Evolutionary conservation across 1,139 yeast species (phyloP).

Genomic region (Sugiyamaella japonica): DNA sequence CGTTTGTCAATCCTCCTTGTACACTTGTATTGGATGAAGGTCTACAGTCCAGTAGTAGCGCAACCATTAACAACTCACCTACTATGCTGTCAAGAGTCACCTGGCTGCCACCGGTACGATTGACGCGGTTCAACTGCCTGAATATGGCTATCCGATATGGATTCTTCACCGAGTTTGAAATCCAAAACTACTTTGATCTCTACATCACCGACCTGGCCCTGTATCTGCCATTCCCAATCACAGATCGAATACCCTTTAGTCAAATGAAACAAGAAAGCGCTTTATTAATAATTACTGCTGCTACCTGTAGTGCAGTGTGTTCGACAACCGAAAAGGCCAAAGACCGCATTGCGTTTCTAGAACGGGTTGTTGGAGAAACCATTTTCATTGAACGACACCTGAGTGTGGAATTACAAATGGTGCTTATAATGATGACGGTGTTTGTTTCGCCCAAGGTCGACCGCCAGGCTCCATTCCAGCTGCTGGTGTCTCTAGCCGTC

Average conservation of each 20-base stretch:
- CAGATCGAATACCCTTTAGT: constrained; percentile 44
- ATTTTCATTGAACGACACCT: constrained; percentile 50
- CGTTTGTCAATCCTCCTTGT: constrained; percentile 33
- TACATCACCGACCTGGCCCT: constrained; percentile 47
- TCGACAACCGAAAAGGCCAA: constrained; percentile 44
- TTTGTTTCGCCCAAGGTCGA: constrained; percentile 44
- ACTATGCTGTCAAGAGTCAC: not conserved
- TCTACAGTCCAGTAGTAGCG: not conserved
- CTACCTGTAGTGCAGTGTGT: constrained; percentile 52
- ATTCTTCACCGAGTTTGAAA: constrained; percentile 35
- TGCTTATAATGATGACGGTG: constrained; percentile 49
- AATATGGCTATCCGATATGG: constrained; percentile 44
- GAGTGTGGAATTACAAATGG: constrained; percentile 46
- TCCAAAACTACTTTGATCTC: constrained; percentile 41
- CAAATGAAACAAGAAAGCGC: constrained; percentile 48
- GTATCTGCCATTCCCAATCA: constrained; percentile 52
- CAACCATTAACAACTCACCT: not conserved
- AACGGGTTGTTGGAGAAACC: constrained; percentile 48
- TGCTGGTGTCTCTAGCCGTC: constrained; percentile 48
- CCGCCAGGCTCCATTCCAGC: constrained; percentile 56
- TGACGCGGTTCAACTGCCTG: constrained; percentile 46
- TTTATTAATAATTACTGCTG: constrained; percentile 48
- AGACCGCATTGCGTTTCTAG: constrained; percentile 48
- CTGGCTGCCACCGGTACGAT: constrained; percentile 44
- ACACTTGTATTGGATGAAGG: constrained; percentile 26